Percentiles rank a stretch among this genome's conserved stretches.
Conservation (phyloP, 2,329 filamentous ascomycete genomes). For the Fusarium verrucosum region DNA sequence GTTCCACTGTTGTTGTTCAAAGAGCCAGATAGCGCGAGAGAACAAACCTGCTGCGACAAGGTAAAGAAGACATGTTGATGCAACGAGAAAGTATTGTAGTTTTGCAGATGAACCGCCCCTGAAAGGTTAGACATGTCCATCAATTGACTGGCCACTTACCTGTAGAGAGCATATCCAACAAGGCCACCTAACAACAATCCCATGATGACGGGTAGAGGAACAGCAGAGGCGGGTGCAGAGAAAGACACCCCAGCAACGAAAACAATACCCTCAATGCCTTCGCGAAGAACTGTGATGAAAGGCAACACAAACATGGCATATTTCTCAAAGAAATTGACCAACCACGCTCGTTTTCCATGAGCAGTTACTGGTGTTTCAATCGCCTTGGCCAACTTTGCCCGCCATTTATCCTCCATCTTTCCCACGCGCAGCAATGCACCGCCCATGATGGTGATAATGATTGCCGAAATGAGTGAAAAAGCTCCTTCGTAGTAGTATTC, state of each 20-base stretch:
- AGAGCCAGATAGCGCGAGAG: slow-evolving; percentile 78
- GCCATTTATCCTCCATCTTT: slow-evolving; percentile 89
- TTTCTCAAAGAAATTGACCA: slow-evolving; percentile 76
- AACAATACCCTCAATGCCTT: slow-evolving; percentile 88
- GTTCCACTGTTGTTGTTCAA: slow-evolving; percentile 77
- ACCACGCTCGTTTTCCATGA: slow-evolving; percentile 53
- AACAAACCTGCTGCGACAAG: slow-evolving; percentile 85
- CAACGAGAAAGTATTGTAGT: slow-evolving; percentile 78
- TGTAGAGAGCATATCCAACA: slow-evolving; percentile 81
- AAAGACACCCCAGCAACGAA: slow-evolving; percentile 88
- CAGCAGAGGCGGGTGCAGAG: slow-evolving; percentile 75
- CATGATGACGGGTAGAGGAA: slow-evolving; percentile 79
- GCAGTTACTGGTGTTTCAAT: slow-evolving; percentile 63
- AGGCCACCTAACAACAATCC: slow-evolving; percentile 73
- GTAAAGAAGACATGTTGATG: slow-evolving; percentile 84
- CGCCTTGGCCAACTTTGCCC: slow-evolving; percentile 77
- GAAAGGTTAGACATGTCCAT: neutral
- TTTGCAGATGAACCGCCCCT: slow-evolving; percentile 57
- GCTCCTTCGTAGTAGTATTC: slow-evolving; percentile 86
- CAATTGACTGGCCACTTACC: slow-evolving; percentile 55
- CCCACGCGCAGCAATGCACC: slow-evolving; percentile 81
- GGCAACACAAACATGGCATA: slow-evolving; percentile 89
- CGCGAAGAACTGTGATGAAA: slow-evolving; percentile 84
- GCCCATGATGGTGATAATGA: slow-evolving; percentile 87
- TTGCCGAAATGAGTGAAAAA: slow-evolving; percentile 77